Evolutionary conservation across 2,329 filamentous ascomycete genomes (phyloP).

Genomic region (Aspergillus nomiae): DNA sequence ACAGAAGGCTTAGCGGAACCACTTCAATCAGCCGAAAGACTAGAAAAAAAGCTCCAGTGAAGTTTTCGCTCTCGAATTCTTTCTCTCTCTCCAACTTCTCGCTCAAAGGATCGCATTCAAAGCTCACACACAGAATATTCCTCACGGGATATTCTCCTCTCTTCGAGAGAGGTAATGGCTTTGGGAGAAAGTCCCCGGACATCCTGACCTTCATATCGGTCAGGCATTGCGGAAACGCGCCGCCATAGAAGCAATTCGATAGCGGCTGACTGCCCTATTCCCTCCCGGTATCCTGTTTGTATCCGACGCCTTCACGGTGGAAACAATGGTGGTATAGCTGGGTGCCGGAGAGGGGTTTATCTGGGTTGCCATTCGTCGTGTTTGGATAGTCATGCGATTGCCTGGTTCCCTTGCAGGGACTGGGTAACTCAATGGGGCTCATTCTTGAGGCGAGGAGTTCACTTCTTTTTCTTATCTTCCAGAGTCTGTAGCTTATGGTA

Average conservation of each 20-base stretch:
- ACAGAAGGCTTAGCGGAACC: slow-evolving; percentile 21
- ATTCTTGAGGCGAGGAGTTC: slow-evolving; percentile 98
- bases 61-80: slow-evolving; percentile 27
- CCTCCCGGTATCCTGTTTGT: slow-evolving; percentile 48
- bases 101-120: slow-evolving; percentile 99
- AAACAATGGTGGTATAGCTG: slow-evolving; percentile 37
- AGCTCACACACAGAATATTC: slow-evolving; percentile 87
- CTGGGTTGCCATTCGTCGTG: slow-evolving; percentile 79
- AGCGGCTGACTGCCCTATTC: slow-evolving; percentile 74
- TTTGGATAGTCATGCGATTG: slow-evolving; percentile 99
- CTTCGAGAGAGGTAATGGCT: slow-evolving; percentile 57
- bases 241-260: slow-evolving; percentile 93
- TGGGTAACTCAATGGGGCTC: slow-evolving; percentile 99
- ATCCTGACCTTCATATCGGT: slow-evolving; percentile 54
- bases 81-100: slow-evolving; percentile 70
- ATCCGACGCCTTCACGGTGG: slow-evolving; percentile 51
- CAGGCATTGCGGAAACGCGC: slow-evolving; percentile 89
- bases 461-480: slow-evolving; percentile 35
- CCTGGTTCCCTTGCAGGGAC: slow-evolving; percentile 46
- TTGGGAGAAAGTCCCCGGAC: slow-evolving; percentile 99
- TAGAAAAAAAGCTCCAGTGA: slow-evolving; percentile 23
- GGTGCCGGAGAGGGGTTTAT: slow-evolving; percentile 43
- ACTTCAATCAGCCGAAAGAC: slow-evolving; percentile 19
- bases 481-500: slow-evolving; percentile 58
- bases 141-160: slow-evolving; percentile 41